Evolutionary conservation across 2,329 filamentous ascomycete genomes (phyloP), one percentile per base, ranked within the genome.

Genomic region (Trichoderma sp.): DNA sequence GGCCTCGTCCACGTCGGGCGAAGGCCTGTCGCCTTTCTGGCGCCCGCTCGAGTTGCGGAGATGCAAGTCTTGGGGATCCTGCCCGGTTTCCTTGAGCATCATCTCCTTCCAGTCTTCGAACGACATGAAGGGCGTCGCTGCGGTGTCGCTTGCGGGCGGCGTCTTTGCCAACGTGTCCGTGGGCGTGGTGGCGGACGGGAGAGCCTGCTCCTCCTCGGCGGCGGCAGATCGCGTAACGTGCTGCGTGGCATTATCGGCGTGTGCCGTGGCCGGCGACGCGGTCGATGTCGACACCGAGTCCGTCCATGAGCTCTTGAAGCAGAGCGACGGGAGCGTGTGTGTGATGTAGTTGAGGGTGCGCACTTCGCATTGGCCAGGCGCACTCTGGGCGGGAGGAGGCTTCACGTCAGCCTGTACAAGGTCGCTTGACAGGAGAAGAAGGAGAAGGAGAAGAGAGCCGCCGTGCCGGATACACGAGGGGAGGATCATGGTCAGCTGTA

Each of bases 71-170:
- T 92, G 76, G 6, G 81, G 80, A 62, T 86, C 83, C 73, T 97
- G 94, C 14, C 92, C 94, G 3, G 87, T 89, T 74, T 92, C 91
- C 59, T 89, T 91, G 19, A 98, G 80, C 79, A 96, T 97, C 81
- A 93, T 90, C 73, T 90, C 92, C 79, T 97, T 98, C 95, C 95
- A 99, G 72, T 98, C 94, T 75, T 98, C 95, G 71, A 99, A 99
- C 0, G 95, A 97, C 71, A 98, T 87, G 75, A 98, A 98, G 7
- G 93, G 69, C 6, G 73, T 72, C 12, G 71, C 50, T 7, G 66
- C 34, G 4, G 67, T 55, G 14, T 67, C 67, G 3, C 65, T 15
- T 1, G 66, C 39, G 21, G 64, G 45, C n/a, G 64, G 45, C n/a
- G 66, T 58, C 62, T 68, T 52, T 17, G 39, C 48, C 57, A 50